Percentiles rank a stretch among this genome's conserved stretches.
Conservation (phyloP, 352 stramenopile species). For the Pythium scleroteichum region DNA sequence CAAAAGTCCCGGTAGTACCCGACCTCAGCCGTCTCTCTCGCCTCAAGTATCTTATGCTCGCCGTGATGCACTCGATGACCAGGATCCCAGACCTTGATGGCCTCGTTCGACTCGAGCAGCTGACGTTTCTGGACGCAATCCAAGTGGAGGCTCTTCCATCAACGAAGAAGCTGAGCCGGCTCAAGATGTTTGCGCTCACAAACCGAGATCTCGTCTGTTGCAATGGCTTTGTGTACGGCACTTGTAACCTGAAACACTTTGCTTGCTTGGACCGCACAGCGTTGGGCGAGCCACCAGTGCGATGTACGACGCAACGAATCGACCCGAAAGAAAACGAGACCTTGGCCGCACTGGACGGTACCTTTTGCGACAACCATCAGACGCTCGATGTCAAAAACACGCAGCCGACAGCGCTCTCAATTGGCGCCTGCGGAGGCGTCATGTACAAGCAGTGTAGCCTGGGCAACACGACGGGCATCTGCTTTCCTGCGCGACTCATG, state of each 20-base stretch:
- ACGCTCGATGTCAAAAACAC: conserved; percentile 8
- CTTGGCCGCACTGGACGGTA: not conserved
- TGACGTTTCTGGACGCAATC: conserved; percentile 15
- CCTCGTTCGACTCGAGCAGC: conserved; percentile 8
- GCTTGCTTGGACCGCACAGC: conserved; percentile 14
- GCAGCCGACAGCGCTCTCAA: not conserved
- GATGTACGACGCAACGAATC: conserved; percentile 8
- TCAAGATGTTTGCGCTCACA: conserved; percentile 11
- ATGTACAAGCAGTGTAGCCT: conserved; percentile 17
- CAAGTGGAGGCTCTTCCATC: conserved; percentile 3
- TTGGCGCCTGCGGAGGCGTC: conserved; percentile 15
- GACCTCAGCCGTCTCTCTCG: not conserved
- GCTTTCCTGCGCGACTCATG: conserved; percentile 11
- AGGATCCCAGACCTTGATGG: conserved; percentile 14
- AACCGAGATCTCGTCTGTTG: conserved; percentile 16
- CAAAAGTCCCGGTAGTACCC: not conserved
- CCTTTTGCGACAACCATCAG: not conserved
- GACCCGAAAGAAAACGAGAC: not conserved
- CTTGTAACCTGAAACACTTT: conserved; percentile 17
- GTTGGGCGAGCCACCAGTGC: conserved; percentile 1
- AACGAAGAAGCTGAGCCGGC: not conserved
- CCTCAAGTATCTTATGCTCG: conserved; percentile 24
- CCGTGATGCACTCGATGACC: conserved; percentile 10
- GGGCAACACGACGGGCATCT: conserved; percentile 7
- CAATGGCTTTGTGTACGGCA: conserved; percentile 19